Percentiles rank a stretch among this genome's conserved stretches.
Conservation (phyloP, 208 protist genomes). For the Novymonas esmeraldas region DNA sequence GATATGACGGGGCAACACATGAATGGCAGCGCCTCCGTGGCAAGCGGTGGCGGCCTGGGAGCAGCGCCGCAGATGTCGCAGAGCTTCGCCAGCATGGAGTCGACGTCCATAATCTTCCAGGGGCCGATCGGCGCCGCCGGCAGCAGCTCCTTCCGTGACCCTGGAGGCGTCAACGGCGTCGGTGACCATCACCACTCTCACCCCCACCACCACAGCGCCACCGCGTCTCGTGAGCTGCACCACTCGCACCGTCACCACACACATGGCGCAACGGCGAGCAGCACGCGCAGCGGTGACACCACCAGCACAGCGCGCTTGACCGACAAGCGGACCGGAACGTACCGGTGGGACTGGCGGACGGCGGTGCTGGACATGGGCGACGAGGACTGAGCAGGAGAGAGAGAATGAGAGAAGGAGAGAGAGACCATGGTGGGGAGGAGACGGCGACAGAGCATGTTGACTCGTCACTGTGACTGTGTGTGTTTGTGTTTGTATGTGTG, state of each 20-base stretch:
- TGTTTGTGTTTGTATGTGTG: too few relatives aligned
- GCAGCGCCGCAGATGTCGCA: slow-evolving; percentile 3
- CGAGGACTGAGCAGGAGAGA: slow-evolving; percentile 34
- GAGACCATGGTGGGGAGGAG: background rate
- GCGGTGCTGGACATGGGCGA: slow-evolving; percentile 29
- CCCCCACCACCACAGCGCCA: background rate
- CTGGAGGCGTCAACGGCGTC: background rate
- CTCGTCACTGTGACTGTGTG: too few relatives aligned
- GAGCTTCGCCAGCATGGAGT: slow-evolving; percentile 19
- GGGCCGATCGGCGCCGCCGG: background rate
- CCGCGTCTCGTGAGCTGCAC: background rate
- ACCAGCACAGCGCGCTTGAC: slow-evolving; percentile 19
- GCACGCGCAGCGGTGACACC: slow-evolving; percentile 38
- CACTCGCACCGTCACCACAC: slow-evolving; percentile 3
- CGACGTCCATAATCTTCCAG: slow-evolving; percentile 11
- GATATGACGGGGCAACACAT: background rate
- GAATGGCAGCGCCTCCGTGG: background rate
- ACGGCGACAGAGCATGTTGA: too few relatives aligned
- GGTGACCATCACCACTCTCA: background rate
- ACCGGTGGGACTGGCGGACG: slow-evolving; percentile 56
- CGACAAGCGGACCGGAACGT: slow-evolving; percentile 29
- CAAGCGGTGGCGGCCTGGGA: slow-evolving; percentile 2
- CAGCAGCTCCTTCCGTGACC: slow-evolving; percentile 2
- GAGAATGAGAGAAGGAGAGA: slow-evolving; percentile 7
- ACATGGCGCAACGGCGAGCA: slow-evolving; percentile 22